phyloP scores from a whole-genome alignment of 768 basidiomycete species.

The Podaxis sp. region DNA sequence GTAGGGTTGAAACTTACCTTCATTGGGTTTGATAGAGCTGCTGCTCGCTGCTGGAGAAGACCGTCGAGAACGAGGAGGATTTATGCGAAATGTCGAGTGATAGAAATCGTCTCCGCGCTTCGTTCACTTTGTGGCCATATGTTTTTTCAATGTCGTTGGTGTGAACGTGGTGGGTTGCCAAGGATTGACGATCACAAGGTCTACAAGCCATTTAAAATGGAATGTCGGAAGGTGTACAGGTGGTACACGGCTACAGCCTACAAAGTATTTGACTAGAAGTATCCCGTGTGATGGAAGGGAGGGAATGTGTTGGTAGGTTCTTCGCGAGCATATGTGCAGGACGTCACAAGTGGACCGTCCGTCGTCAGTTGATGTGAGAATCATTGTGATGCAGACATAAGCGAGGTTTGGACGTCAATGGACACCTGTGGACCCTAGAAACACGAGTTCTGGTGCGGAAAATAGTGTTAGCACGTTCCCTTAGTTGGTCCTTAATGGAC shows the following conservation, averaged over 20 bases:
- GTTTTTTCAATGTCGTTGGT: no score
- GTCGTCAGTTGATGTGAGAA: neutral
- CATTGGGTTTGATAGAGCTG: neutral
- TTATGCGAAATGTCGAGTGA: neutral
- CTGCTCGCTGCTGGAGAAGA: neutral
- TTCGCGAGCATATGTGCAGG: neutral
- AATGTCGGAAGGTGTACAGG: no score
- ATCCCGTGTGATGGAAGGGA: neutral
- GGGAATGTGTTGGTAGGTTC: neutral
- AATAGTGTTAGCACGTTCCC: no score
- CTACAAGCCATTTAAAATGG: neutral
- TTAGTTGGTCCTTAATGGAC: no score
- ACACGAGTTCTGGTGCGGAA: no score
- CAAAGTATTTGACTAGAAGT: neutral
- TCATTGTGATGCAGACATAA: neutral
- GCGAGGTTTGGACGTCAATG: neutral
- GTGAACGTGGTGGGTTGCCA: neutral
- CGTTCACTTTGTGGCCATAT: neutral
- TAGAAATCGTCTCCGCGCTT: neutral
- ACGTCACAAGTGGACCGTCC: neutral
- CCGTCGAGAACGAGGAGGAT: neutral
- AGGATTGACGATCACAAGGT: neutral
- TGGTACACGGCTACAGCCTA: neutral
- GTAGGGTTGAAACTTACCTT: neutral
- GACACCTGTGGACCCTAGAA: no score